phyloP scores from a whole-genome alignment of 2,329 filamentous ascomycete genomes.

The Sporothrix pseudoabietina region DNA sequence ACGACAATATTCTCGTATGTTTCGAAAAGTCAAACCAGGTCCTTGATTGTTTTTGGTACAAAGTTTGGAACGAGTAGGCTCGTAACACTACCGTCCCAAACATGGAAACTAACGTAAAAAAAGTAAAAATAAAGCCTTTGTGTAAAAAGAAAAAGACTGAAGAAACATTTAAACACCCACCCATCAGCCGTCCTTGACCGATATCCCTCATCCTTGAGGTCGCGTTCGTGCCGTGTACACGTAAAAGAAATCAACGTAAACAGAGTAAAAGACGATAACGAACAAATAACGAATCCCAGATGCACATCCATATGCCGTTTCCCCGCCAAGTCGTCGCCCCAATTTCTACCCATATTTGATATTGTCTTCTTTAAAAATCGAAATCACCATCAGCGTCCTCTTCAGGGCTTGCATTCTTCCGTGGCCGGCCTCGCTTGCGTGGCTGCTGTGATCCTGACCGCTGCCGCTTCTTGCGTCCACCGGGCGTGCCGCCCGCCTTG shows the following conservation, averaged over 20 bases:
- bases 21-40: neutral
- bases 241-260: neutral
- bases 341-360: neutral
- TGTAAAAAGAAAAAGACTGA: neutral
- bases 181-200: neutral
- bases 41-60: neutral
- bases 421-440: conserved; percentile 54
- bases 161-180: neutral
- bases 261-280: neutral
- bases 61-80: neutral
- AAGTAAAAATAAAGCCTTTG: neutral
- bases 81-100: neutral
- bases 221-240: neutral
- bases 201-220: conserved; percentile 6
- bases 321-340: neutral
- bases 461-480: conserved; percentile 61
- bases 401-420: conserved; percentile 48
- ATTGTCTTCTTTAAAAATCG: conserved; percentile 27
- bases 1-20: neutral
- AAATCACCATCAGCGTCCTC: conserved; percentile 42
- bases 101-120: neutral
- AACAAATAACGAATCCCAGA: conserved; percentile 5
- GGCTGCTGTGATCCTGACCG: conserved; percentile 56
- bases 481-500: conserved; percentile 54
- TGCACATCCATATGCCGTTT: conserved; percentile 3